These are phyloP conservation scores for Phytophthora parvispora DNA, from an alignment of 352 stramenopile species.

Conservation along the genomic window DNA sequence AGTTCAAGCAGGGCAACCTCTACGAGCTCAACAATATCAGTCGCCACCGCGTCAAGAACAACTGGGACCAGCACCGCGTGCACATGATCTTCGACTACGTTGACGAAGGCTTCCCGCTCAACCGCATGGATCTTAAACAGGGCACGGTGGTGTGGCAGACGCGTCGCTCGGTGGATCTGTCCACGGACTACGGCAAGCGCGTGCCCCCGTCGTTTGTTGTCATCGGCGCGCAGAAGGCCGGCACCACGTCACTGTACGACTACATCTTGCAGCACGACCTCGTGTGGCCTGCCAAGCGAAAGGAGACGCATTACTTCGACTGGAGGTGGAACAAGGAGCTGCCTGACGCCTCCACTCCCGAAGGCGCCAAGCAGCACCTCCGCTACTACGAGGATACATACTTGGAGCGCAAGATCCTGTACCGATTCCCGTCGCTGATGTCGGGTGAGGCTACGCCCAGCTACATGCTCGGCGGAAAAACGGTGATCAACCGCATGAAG, in stretches of 20 bases:
- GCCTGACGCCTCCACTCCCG: slow-evolving; percentile 52
- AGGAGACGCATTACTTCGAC: slow-evolving; percentile 99
- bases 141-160: slow-evolving; percentile 97
- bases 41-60: slow-evolving; percentile 97
- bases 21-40: slow-evolving; percentile 99
- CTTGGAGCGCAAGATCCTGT: slow-evolving; percentile 84
- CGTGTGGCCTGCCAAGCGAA: slow-evolving; percentile 90
- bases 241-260: slow-evolving; percentile 98
- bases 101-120: slow-evolving; percentile 77
- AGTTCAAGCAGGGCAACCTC: slow-evolving; percentile 94
- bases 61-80: slow-evolving; percentile 91
- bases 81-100: slow-evolving; percentile 99
- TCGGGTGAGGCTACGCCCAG: slow-evolving; percentile 95
- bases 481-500: slow-evolving; percentile 82
- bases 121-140: slow-evolving; percentile 79
- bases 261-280: slow-evolving; percentile 98
- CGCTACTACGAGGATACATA: slow-evolving; percentile 85
- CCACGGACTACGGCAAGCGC: slow-evolving; percentile 80
- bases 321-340: slow-evolving; percentile 96
- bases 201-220: slow-evolving; percentile 95
- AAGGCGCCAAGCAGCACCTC: slow-evolving; percentile 69
- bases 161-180: slow-evolving; percentile 95
- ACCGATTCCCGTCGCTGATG: slow-evolving; percentile 91
- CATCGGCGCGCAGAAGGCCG: slow-evolving; percentile 97
- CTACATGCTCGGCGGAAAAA: slow-evolving; percentile 89